These are phyloP conservation scores for Leucosporidium scottii DNA, from an alignment of 768 basidiomycete species.

Conservation along the genomic window DNA sequence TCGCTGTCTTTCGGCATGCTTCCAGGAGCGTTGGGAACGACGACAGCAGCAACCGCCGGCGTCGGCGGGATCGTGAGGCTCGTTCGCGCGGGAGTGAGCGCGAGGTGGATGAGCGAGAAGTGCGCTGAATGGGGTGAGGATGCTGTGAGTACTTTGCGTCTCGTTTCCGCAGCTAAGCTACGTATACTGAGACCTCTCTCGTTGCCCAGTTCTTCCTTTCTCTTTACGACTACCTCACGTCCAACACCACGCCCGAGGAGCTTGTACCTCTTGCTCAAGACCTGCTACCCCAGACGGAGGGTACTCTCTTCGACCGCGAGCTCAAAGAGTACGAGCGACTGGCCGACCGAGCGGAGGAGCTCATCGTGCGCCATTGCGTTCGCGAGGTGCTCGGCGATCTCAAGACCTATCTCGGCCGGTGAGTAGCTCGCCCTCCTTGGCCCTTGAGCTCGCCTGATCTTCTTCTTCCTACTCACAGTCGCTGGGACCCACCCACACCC, in stretches of 20 bases:
- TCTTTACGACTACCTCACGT: slow-evolving; percentile 68
- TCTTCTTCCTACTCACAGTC: slow-evolving; percentile 2
- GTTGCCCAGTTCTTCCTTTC: slow-evolving; percentile 79
- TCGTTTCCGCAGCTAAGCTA: too few species aligned
- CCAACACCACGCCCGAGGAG: slow-evolving; percentile 10
- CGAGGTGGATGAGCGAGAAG: slow-evolving; percentile 60
- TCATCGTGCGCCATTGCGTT: slow-evolving; percentile 74
- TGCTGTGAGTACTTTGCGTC: slow-evolving; percentile 52
- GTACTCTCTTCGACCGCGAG: slow-evolving; percentile 64
- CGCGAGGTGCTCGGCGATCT: slow-evolving; percentile 71
- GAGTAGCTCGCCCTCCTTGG: slow-evolving; percentile 44
- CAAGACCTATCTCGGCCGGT: slow-evolving; percentile 61
- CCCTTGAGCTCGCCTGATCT: neutral
- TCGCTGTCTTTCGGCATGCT: slow-evolving; percentile 78
- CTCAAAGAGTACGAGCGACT: slow-evolving; percentile 58
- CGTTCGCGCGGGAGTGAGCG: slow-evolving; percentile 77
- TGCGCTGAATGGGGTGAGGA: slow-evolving; percentile 87
- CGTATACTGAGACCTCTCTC: neutral
- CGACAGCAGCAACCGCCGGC: slow-evolving; percentile 62
- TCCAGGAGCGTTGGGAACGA: slow-evolving; percentile 72
- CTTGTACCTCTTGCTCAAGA: slow-evolving; percentile 14
- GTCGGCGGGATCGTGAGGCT: slow-evolving; percentile 74
- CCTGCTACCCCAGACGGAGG: slow-evolving; percentile 23
- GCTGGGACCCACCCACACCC: slow-evolving; percentile 7
- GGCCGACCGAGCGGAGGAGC: slow-evolving; percentile 68